A percentile compares a stretch with the other conserved stretches of the same genome.
Evolutionary conservation across 1,284 basidiomycete genomes (phyloP).

Genomic region (Fistulinella cinereoalba): DNA sequence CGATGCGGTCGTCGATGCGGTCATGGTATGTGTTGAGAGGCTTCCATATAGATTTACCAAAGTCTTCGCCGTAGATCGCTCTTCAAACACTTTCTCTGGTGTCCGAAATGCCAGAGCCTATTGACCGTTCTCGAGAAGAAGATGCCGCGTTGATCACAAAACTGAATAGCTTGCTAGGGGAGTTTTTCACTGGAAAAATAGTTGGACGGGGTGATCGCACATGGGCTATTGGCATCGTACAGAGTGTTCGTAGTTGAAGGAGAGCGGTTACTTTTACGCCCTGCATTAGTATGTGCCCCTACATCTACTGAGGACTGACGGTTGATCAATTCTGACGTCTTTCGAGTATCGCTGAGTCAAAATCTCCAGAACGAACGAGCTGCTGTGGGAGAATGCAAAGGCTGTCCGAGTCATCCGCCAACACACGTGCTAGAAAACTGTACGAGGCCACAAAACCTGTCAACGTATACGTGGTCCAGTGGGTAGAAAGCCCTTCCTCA

Average conservation of each 20-base stretch:
- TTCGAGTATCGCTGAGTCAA: too few relatives aligned
- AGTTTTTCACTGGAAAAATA: conserved; percentile 57
- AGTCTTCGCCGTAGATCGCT: conserved; percentile 45
- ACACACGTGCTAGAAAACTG: too few relatives aligned
- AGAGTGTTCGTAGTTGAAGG: conserved; percentile 28
- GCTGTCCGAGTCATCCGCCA: too few relatives aligned
- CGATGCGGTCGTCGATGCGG: conserved; percentile 46
- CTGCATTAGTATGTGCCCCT: too few relatives aligned
- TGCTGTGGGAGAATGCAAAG: too few relatives aligned
- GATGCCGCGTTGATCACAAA: conserved; percentile 48
- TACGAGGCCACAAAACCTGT: too few relatives aligned
- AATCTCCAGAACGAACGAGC: too few relatives aligned
- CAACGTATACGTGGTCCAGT: too few relatives aligned
- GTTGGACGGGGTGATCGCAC: conserved; percentile 45
- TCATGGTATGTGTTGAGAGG: conserved; percentile 49
- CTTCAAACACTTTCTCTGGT: conserved; percentile 54
- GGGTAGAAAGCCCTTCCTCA: too few relatives aligned
- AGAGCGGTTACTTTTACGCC: too few relatives aligned
- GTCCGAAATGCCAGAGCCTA: conserved; percentile 52
- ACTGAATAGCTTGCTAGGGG: conserved; percentile 55
- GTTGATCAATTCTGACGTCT: too few relatives aligned
- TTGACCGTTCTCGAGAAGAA: conserved; percentile 46
- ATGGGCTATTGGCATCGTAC: conserved; percentile 60
- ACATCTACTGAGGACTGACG: too few relatives aligned
- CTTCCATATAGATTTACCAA: neutral